A percentile compares a stretch with the other conserved stretches of the same genome.
These are phyloP conservation scores for Trichoderma koningii DNA, from an alignment of 2,329 filamentous ascomycete species.

Conservation along the genomic window DNA sequence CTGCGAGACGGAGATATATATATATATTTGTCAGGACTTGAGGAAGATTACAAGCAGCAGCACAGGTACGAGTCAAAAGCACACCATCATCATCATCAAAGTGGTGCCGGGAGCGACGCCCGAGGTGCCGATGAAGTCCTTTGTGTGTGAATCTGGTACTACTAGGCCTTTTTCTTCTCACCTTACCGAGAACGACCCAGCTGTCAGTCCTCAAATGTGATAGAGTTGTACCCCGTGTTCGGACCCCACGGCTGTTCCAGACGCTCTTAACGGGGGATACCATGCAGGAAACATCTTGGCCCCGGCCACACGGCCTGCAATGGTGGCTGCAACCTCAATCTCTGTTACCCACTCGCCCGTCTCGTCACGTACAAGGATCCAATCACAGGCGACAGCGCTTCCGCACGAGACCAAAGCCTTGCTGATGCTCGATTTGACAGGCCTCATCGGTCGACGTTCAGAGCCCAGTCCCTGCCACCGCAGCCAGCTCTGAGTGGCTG, in stretches of 20 bases:
- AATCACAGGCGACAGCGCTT: constrained; percentile 18
- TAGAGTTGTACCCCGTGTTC: background rate
- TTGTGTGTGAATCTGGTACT: background rate
- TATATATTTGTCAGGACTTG: too few species aligned
- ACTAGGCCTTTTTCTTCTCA: background rate
- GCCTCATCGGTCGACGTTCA: constrained; percentile 26
- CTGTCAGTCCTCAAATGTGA: constrained; percentile 17
- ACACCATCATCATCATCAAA: background rate
- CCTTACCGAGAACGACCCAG: background rate
- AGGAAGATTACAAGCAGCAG: too few species aligned
- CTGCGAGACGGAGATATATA: too few species aligned
- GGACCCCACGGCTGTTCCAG: constrained; percentile 1
- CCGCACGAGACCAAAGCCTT: constrained; percentile 24
- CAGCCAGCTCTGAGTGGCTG: constrained; percentile 9
- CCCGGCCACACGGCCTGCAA: background rate
- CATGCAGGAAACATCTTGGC: constrained; percentile 22
- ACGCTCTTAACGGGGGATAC: constrained; percentile 4
- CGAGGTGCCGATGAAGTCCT: too few species aligned
- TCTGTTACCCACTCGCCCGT: constrained; percentile 1
- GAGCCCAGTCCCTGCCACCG: constrained; percentile 24
- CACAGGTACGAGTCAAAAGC: background rate
- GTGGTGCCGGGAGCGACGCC: too few species aligned
- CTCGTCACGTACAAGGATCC: constrained; percentile 6
- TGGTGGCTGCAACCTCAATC: constrained; percentile 18
- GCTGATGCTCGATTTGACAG: constrained; percentile 18